A percentile compares a stretch with the other conserved stretches of the same genome.
phyloP scores from a whole-genome alignment of 2,329 filamentous ascomycete species.

The Beauveria rudraprayagi region DNA sequence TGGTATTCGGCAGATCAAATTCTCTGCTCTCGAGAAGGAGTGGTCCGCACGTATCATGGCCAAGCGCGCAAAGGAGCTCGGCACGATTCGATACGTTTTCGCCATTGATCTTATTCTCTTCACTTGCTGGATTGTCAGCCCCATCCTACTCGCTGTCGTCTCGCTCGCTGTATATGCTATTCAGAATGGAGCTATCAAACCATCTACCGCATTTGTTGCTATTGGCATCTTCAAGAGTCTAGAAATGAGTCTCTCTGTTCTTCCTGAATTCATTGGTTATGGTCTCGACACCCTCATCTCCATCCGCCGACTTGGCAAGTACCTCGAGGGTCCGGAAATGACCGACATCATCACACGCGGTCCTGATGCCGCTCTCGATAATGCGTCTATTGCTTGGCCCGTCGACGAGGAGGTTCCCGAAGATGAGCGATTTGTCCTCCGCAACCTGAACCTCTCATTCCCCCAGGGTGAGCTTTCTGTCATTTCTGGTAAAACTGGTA shows the following conservation, averaged over 20 bases:
- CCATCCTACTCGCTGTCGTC: constrained; percentile 63
- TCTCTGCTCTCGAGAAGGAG: constrained; percentile 65
- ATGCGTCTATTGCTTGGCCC: constrained; percentile 68
- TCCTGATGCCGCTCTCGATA: constrained; percentile 54
- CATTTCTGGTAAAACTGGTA: constrained; percentile 69
- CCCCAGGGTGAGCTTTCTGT: constrained; percentile 62
- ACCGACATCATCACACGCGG: constrained; percentile 44
- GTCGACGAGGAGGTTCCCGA: constrained; percentile 51
- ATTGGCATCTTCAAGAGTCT: constrained; percentile 68
- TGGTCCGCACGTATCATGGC: constrained; percentile 63
- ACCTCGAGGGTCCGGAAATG: constrained; percentile 60
- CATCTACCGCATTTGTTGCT: constrained; percentile 72
- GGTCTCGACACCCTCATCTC: constrained; percentile 68
- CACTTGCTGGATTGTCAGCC: constrained; percentile 64
- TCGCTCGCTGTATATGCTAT: constrained; percentile 62
- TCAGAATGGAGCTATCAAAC: constrained; percentile 53
- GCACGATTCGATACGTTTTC: constrained; percentile 59
- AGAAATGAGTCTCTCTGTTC: constrained; percentile 59
- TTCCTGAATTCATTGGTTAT: constrained; percentile 67
- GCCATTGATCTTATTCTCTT: constrained; percentile 54
- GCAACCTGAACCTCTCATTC: constrained; percentile 57
- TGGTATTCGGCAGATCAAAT: constrained; percentile 79
- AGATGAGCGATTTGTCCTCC: constrained; percentile 55
- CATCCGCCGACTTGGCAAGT: constrained; percentile 61
- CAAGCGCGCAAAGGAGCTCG: constrained; percentile 58